Evolutionary conservation across 2,329 filamentous ascomycete genomes (phyloP), one percentile per base, ranked within the genome.

Genomic region (Penicillium sp.): DNA sequence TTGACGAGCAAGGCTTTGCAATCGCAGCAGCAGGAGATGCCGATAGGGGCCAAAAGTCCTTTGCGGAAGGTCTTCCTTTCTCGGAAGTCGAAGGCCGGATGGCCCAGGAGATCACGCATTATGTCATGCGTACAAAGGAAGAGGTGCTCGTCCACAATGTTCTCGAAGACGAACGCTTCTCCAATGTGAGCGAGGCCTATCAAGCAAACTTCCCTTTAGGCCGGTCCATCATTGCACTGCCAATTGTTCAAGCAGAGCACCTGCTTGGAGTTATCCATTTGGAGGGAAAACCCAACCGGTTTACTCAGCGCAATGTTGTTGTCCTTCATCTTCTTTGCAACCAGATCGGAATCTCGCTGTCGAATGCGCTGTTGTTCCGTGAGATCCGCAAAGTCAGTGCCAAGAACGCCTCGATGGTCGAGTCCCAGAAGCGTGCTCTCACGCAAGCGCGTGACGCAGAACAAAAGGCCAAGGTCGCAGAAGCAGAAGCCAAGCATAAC

Each of bases 121-220:
- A 83, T 56, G 74, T 78, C 2, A 67, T 83, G 45, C 76, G 80
- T 13, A 83, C 80, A 47, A 74, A 75, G 39, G 80, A 84, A 50
- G 73, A 73, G n/a, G 77, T 84, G 2, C 79, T 83, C 35, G 69
- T 82, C 9, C 78, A 79, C 39, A 82, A 82, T 45, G 67, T 83
- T 3, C 67, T 82, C 2, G 78, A 83, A 29, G 80, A 84, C 50
- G 80, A 83, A 48, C 72, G 80, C 4, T 84, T 84, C 50, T 77
- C 77, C 14, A 81, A 80, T 40, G 77, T 81, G 7, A 74, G 71
- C 4, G 73, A 78, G 11, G 65, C 73, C 0, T 83, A 81, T 55
- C 64, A 78, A 11, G 65, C 71, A 31, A 65, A 72, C 30, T 75
- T 79, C 48, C 78, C 78, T 0, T 68, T 75, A 4, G 78, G 79